These are phyloP conservation scores for Fusarium sp. DNA, from an alignment of 2,329 filamentous ascomycete species.

Conservation along the genomic window DNA sequence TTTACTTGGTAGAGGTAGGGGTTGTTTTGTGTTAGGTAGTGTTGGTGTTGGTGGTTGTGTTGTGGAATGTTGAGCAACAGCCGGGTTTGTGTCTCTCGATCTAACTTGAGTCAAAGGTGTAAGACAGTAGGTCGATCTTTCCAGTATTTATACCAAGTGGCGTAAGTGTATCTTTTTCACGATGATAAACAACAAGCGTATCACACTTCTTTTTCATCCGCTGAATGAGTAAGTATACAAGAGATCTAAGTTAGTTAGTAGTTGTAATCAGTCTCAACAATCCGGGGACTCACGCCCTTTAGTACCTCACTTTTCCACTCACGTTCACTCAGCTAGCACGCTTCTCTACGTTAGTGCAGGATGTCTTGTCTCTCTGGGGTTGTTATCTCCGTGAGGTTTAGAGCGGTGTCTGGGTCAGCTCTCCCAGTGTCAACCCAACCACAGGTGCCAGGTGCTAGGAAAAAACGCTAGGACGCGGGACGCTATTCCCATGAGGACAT, in stretches of 20 bases:
- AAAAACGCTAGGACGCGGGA: constrained; percentile 14
- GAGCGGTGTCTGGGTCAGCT: not conserved
- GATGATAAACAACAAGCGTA: not conserved
- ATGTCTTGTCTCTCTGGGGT: constrained; percentile 26
- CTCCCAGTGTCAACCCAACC: not conserved
- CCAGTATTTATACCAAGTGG: not conserved
- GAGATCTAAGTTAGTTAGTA: not conserved
- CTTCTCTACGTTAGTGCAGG: not conserved
- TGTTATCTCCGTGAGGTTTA: constrained; percentile 26
- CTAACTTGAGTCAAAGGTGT: not conserved
- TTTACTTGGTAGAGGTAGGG: not conserved
- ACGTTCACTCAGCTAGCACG: not conserved
- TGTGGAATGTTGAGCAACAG: constrained; percentile 1
- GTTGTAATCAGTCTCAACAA: not conserved
- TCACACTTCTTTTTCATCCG: not conserved
- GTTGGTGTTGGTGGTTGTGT: not conserved
- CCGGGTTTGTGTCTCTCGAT: not conserved
- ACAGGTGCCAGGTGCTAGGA: too few relatives aligned
- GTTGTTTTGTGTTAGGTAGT: not conserved
- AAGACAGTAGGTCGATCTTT: not conserved
- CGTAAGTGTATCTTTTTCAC: not conserved
- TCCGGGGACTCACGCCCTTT: not conserved
- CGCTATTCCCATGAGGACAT: constrained; percentile 40
- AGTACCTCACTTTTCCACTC: not conserved
- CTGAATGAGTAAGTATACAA: not conserved